These are phyloP conservation scores for Sophora flavescens DNA, from an alignment of 306 rosid genomes.

Conservation along the genomic window DNA sequence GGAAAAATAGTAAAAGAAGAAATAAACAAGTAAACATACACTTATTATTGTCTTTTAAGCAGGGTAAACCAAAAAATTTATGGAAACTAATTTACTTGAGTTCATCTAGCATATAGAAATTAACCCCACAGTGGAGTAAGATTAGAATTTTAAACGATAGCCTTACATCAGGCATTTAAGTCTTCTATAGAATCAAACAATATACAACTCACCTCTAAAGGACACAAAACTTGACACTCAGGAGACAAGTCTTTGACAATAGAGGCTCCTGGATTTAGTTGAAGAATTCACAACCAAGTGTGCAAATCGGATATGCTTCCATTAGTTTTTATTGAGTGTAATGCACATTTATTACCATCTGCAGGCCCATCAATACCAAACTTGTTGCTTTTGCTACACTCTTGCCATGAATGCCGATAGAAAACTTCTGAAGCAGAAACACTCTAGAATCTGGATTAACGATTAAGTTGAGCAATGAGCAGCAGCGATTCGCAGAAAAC, in stretches of 20 bases:
- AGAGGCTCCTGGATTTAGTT: conserved; percentile 47
- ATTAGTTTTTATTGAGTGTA: conserved; percentile 39
- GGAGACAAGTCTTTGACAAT: conserved; percentile 43
- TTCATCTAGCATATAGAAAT: conserved; percentile 50
- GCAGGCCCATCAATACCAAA: conserved; percentile 54
- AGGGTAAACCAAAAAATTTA: conserved; percentile 37
- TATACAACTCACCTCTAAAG: conserved; percentile 71
- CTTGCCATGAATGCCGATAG: conserved; percentile 46
- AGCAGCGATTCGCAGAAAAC: conserved; percentile 40
- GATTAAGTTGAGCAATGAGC: conserved; percentile 33
- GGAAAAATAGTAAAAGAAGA: conserved; percentile 46
- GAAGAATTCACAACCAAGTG: conserved; percentile 51
- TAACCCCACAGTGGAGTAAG: conserved; percentile 48
- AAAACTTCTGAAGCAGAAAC: conserved; percentile 47
- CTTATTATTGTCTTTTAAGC: conserved; percentile 46
- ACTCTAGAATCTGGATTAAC: conserved; percentile 26
- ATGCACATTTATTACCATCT: conserved; percentile 49
- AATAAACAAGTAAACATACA: conserved; percentile 46
- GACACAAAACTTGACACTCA: conserved; percentile 49
- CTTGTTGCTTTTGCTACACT: conserved; percentile 49
- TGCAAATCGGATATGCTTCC: conserved; percentile 51
- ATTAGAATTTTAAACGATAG: conserved; percentile 50
- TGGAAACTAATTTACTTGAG: conserved; percentile 44
- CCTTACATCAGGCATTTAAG: conserved; percentile 50
- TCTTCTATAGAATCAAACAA: conserved; percentile 63